phyloP scores from a whole-genome alignment of 2,329 filamentous ascomycete species.

The Monilinia aucupariae region DNA sequence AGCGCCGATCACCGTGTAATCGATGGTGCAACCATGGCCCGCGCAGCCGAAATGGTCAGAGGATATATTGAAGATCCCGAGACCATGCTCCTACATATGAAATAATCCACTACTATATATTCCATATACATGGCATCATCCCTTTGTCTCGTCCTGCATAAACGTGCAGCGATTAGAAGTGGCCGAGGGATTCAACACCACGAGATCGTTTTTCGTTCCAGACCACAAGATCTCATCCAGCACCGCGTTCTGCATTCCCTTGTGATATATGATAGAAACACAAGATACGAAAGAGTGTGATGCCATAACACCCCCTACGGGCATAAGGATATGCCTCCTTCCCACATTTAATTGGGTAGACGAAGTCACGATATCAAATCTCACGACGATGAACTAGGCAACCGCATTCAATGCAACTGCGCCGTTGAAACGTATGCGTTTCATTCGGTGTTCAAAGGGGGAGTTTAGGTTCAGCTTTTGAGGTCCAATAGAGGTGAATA shows the following conservation, averaged over 20 bases:
- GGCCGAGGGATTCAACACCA: not conserved
- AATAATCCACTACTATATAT: conserved; percentile 43
- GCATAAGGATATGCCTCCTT: not conserved
- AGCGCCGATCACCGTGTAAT: conserved; percentile 91
- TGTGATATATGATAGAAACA: conserved; percentile 1
- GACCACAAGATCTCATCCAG: not conserved
- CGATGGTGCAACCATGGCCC: conserved; percentile 90
- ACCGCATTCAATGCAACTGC: not conserved
- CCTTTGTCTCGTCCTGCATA: not conserved
- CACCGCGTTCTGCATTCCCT: not conserved
- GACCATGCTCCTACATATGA: conserved; percentile 76
- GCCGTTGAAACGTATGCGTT: not conserved
- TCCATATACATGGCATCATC: conserved; percentile 6
- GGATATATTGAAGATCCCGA: conserved; percentile 78
- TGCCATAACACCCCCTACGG: not conserved
- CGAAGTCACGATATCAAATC: conserved; percentile 4
- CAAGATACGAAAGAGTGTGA: not conserved
- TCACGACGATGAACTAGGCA: conserved; percentile 1
- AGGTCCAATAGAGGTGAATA: not conserved
- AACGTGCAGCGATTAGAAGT: not conserved
- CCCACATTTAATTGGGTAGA: not conserved
- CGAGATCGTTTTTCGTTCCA: conserved; percentile 9
- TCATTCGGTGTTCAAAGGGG: not conserved
- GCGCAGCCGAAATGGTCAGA: conserved; percentile 77
- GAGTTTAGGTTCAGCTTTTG: not conserved